Evolutionary conservation across 2,329 filamentous ascomycete species (phyloP).

Genomic region (Biscogniauxia marginata): DNA sequence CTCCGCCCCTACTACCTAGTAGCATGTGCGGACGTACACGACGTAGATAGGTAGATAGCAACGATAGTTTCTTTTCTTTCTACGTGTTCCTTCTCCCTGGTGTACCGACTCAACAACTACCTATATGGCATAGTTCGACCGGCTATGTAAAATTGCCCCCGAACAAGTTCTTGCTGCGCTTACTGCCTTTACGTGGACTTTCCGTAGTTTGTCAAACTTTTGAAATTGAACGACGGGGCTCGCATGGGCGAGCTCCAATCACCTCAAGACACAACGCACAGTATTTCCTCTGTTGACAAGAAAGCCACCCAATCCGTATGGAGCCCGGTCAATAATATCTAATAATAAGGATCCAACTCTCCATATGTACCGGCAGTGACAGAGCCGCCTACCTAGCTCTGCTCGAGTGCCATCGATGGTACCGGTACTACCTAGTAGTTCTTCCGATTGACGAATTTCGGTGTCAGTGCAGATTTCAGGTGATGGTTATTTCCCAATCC

Average conservation of each 20-base stretch:
- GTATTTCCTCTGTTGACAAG: slow-evolving; percentile 1
- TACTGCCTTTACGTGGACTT: background rate
- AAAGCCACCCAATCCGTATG: background rate
- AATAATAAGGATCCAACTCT: background rate
- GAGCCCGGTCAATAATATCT: background rate
- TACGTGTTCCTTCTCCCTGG: background rate
- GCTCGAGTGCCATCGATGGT: background rate
- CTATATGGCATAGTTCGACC: background rate
- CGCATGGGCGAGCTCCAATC: slow-evolving; percentile 4
- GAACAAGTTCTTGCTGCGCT: background rate
- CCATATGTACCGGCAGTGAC: background rate
- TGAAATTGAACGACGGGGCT: slow-evolving; percentile 15
- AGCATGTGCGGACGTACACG: too few species aligned
- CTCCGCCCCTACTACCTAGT: background rate
- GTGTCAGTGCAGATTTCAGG: background rate
- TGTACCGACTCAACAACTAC: background rate
- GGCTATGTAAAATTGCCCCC: background rate
- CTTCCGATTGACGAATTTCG: background rate
- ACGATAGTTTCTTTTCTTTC: background rate
- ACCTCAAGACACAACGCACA: slow-evolving; percentile 3
- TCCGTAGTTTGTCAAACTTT: slow-evolving; percentile 6
- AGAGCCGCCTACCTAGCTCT: background rate
- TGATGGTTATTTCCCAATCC: background rate
- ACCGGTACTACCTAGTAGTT: background rate
- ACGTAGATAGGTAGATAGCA: too few species aligned